phyloP scores from a whole-genome alignment of 2,329 filamentous ascomycete genomes.

The Fusarium nelsonii region DNA sequence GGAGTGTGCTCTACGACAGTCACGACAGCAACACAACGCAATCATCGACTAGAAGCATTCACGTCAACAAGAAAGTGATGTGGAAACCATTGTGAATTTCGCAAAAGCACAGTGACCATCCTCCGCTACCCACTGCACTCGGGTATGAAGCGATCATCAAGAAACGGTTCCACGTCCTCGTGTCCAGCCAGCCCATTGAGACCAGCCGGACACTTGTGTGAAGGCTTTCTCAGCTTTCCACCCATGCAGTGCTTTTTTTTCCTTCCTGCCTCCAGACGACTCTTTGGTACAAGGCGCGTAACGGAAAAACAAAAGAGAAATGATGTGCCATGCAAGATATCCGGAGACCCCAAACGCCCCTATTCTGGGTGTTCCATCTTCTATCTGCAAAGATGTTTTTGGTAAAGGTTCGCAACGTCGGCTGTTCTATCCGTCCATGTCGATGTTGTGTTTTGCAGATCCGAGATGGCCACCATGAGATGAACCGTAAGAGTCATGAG shows the following conservation, averaged over 20 bases:
- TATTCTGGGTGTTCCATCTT: slow-evolving; percentile 75
- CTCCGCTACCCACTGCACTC: slow-evolving; percentile 62
- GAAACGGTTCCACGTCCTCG: slow-evolving; percentile 73
- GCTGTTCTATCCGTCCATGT: slow-evolving; percentile 64
- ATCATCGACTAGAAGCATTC: slow-evolving; percentile 30
- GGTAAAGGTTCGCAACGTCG: slow-evolving; percentile 59
- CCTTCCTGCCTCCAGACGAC: slow-evolving; percentile 57
- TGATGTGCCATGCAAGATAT: slow-evolving; percentile 80
- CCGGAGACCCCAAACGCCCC: slow-evolving; percentile 82
- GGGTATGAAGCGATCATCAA: slow-evolving; percentile 74
- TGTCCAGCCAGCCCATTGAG: slow-evolving; percentile 56
- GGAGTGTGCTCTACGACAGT: slow-evolving; percentile 27
- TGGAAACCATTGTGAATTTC: slow-evolving; percentile 71
- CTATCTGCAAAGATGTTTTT: slow-evolving; percentile 71
- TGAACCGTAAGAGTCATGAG: slow-evolving; percentile 64
- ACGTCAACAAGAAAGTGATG: slow-evolving; percentile 43
- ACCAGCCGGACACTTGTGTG: slow-evolving; percentile 66
- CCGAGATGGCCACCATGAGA: slow-evolving; percentile 67
- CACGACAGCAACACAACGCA: slow-evolving; percentile 39
- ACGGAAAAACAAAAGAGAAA: slow-evolving; percentile 62
- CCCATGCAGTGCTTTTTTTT: slow-evolving; percentile 64
- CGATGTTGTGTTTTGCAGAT: slow-evolving; percentile 67
- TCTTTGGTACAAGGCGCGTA: slow-evolving; percentile 61
- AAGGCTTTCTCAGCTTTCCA: slow-evolving; percentile 70
- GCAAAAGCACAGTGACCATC: slow-evolving; percentile 68